Percentiles rank a stretch among this genome's conserved stretches.
These are phyloP conservation scores for Solanum clarkiae DNA, from an alignment of 257 asterid species.

Conservation along the genomic window DNA sequence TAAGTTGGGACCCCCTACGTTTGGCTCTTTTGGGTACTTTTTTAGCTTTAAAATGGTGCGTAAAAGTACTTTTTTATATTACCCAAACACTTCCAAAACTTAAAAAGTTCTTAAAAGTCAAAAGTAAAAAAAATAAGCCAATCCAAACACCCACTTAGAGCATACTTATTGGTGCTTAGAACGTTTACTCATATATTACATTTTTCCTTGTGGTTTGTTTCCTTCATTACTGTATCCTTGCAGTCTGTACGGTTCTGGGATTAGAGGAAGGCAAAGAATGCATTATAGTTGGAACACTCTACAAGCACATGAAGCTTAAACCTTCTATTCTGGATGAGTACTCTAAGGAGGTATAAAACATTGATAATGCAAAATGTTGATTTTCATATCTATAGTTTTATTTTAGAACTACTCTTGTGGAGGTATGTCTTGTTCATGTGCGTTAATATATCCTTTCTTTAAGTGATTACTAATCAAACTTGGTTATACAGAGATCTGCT, in stretches of 20 bases:
- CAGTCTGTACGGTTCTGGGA: conserved; percentile 85
- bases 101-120: no score
- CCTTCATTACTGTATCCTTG: conserved; percentile 1
- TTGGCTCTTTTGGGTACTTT: no score
- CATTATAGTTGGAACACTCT: conserved; percentile 78
- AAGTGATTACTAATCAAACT: not conserved
- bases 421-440: not conserved
- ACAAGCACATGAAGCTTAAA: conserved; percentile 92
- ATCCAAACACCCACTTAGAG: not conserved
- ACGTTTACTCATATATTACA: not conserved
- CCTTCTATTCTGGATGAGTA: conserved; percentile 87
- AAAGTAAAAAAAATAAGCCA: no score
- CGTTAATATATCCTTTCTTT: not conserved
- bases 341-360: conserved; percentile 69
- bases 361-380: not conserved
- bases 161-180: not conserved
- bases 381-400: not conserved
- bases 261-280: conserved; percentile 79
- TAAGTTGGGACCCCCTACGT: no score
- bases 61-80: no score
- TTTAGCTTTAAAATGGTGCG: no score
- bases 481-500: conserved; percentile 56
- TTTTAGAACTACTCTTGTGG: not conserved
- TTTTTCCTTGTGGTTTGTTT: not conserved
- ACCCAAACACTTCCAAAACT: no score